Conservation (phyloP, 257 asterid species). For the Nyctanthes arbortristis region DNA sequence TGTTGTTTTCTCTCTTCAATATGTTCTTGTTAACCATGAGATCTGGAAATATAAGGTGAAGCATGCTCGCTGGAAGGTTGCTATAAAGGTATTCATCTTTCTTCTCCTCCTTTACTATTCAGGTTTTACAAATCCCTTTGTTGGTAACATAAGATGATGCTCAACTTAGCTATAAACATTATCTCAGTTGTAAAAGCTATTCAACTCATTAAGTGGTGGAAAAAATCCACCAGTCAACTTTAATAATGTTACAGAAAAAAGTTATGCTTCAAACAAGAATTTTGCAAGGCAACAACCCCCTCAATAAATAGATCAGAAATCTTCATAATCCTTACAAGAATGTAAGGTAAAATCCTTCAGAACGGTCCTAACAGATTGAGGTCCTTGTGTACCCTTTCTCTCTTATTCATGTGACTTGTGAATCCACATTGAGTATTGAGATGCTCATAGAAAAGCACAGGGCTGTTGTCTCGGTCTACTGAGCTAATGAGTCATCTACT, state of each 20-base stretch:
- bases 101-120: neutral
- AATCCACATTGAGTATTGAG: too few species aligned
- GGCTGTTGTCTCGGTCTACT: neutral
- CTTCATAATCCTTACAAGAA: neutral
- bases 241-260: neutral
- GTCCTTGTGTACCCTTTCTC: neutral
- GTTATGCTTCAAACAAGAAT: neutral
- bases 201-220: neutral
- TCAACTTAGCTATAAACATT: neutral
- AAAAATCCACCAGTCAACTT: neutral
- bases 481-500: neutral
- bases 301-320: neutral
- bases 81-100: conserved; percentile 63
- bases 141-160: neutral
- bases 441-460: neutral
- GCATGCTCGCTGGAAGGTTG: conserved; percentile 90
- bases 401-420: too few species aligned
- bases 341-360: neutral
- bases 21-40: conserved; percentile 88
- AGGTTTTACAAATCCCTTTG: neutral
- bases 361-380: neutral
- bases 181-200: neutral
- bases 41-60: conserved; percentile 82
- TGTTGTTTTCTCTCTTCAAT: conserved; percentile 81
- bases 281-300: neutral